Evolutionary conservation across 2,329 filamentous ascomycete species (phyloP).

Genomic region (Diplodia seriata): DNA sequence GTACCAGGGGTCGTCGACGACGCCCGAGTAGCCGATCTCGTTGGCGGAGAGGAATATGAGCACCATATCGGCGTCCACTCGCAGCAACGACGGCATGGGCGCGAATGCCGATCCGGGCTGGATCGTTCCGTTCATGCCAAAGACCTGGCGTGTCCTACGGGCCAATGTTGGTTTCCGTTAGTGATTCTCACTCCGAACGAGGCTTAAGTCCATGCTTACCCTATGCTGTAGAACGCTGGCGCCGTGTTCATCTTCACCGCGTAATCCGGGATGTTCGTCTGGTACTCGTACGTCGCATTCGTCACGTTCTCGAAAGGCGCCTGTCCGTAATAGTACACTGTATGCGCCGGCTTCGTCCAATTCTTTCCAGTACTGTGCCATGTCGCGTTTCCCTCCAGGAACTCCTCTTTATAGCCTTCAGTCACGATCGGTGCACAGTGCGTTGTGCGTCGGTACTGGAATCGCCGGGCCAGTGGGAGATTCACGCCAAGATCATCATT

Average conservation of each 20-base stretch:
- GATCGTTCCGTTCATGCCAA: not conserved
- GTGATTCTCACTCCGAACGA: accelerated
- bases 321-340: conserved; percentile 25
- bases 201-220: not conserved
- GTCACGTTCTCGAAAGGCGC: not conserved
- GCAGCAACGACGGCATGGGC: not conserved
- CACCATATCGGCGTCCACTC: conserved; percentile 28
- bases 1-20: conserved; percentile 35
- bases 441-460: not conserved
- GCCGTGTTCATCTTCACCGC: not conserved
- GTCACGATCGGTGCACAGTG: not conserved
- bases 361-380: not conserved
- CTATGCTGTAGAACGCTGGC: not conserved
- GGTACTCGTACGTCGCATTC: not conserved
- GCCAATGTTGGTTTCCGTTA: not conserved
- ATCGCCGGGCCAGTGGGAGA: not conserved
- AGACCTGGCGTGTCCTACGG: not conserved
- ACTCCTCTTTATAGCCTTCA: not conserved
- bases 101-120: not conserved
- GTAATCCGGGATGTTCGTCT: not conserved
- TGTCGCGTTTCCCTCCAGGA: not conserved
- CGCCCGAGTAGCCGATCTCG: conserved; percentile 20
- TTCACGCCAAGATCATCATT: conserved; percentile 3
- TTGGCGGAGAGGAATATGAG: conserved; percentile 33
- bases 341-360: not conserved